A percentile compares a stretch with the other conserved stretches of the same genome.
Conservation (phyloP, 257 asterid genomes). For the Solanum rostratum region DNA sequence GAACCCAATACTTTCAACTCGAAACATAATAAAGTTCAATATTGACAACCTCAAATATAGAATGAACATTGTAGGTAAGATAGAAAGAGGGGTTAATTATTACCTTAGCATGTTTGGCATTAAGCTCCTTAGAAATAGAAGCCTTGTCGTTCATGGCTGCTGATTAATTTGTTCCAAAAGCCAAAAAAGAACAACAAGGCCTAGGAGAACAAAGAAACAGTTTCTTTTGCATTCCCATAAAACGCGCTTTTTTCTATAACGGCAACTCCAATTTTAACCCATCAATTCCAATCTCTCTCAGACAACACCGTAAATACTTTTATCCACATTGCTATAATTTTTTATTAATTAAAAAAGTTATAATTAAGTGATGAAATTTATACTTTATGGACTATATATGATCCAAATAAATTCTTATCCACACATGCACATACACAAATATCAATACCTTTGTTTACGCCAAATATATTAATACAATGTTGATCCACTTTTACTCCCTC, state of each 20-base stretch:
- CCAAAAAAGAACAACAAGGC: background rate
- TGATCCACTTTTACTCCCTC: background rate
- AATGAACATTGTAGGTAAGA: too few species aligned
- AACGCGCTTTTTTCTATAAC: background rate
- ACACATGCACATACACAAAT: background rate
- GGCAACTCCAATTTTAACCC: background rate
- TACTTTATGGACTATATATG: too few species aligned
- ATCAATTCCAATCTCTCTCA: background rate
- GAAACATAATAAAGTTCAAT: background rate
- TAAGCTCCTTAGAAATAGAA: constrained; percentile 72
- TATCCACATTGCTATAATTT: too few species aligned
- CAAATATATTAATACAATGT: background rate
- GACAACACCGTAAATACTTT: background rate
- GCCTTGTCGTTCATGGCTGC: constrained; percentile 70
- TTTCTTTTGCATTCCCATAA: background rate
- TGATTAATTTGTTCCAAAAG: background rate
- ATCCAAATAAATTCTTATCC: too few species aligned
- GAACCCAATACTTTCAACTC: background rate
- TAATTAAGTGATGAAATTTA: too few species aligned
- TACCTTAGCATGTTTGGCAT: constrained; percentile 40
- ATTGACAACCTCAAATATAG: background rate
- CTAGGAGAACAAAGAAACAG: background rate
- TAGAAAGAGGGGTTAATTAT: background rate
- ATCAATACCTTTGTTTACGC: background rate
- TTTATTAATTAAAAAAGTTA: too few species aligned